phyloP scores from a whole-genome alignment of 1,284 basidiomycete species.

The Ceratorhiza oryzae-sativae region DNA sequence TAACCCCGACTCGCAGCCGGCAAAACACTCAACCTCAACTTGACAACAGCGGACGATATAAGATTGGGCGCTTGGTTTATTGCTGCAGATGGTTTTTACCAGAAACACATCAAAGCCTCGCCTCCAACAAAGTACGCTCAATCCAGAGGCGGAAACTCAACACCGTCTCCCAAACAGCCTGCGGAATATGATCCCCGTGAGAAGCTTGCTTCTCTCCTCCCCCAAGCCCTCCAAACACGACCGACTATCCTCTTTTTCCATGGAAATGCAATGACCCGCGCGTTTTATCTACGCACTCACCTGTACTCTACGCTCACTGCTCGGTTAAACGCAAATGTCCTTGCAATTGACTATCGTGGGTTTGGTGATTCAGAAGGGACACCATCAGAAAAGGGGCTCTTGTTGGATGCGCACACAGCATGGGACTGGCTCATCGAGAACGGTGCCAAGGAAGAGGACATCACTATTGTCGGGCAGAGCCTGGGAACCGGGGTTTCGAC shows the following conservation, averaged over 20 bases:
- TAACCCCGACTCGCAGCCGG: slow-evolving; percentile 59
- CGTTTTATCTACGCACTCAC: slow-evolving; percentile 66
- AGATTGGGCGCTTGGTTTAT: slow-evolving; percentile 90
- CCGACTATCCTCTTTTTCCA: slow-evolving; percentile 90
- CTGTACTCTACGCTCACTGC: slow-evolving; percentile 69
- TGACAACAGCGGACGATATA: slow-evolving; percentile 79
- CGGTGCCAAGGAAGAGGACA: slow-evolving; percentile 64
- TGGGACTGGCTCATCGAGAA: slow-evolving; percentile 77
- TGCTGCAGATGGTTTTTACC: slow-evolving; percentile 72
- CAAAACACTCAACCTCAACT: slow-evolving; percentile 76
- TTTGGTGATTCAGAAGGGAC: slow-evolving; percentile 85
- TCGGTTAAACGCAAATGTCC: slow-evolving; percentile 74
- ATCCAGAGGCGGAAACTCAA: slow-evolving; percentile 42
- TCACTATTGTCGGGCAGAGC: slow-evolving; percentile 81
- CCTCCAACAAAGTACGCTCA: slow-evolving; percentile 39
- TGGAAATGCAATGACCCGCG: slow-evolving; percentile 85
- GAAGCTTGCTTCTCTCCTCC: slow-evolving; percentile 46
- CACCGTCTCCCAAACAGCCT: slow-evolving; percentile 44
- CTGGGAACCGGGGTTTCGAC: slow-evolving; percentile 81
- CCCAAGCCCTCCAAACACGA: slow-evolving; percentile 61
- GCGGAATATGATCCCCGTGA: slow-evolving; percentile 19
- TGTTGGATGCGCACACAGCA: slow-evolving; percentile 77
- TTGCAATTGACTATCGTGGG: slow-evolving; percentile 91
- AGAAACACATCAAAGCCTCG: slow-evolving; percentile 24
- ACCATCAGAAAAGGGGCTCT: slow-evolving; percentile 76